Evolutionary conservation across 768 basidiomycete genomes (phyloP), one percentile per base, ranked within the genome.

Genomic region (Lepiota brunneoincarnata): DNA sequence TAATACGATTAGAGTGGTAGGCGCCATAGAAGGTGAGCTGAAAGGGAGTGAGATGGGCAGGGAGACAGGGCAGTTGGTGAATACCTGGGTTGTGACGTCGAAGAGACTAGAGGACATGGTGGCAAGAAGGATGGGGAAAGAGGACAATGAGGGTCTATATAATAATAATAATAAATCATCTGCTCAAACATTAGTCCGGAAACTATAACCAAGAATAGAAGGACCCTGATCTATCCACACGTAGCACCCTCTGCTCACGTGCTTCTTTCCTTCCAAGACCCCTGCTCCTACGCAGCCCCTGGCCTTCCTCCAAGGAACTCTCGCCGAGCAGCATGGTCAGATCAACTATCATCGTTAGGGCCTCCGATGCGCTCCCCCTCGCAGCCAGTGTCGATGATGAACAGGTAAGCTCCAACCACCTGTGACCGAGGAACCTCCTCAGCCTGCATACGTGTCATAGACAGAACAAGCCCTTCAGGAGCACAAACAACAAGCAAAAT

Each of bases 321-420:
- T 48, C 43, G 46, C 34, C 42, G 24, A 34, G 36, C 51, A 31
- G 39, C 58, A 94, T 94, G 92, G 92, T 94, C 57, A 84, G 85
- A 56, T 90, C 92, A 57, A 94, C 92, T 23, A 85, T 89, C 57
- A 84, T 94, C 63, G 91, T 89, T 15, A 79, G 92, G 55, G 92
- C 90, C 21, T 83, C 83, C 9, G 92, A 94, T 69, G 90, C 89
- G 21, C 79, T 98, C 18, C 95, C 95, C 14, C 79, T 98, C 12
- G 93, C 95, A 12, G 94, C 95, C 1, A 95, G 90, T 60, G 97
- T 98, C 11, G 97, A 99, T 66, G 97, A 98, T 65, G 96, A 98
- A 69, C 87, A 92, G 79, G 96, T 95, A 35, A 56, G 77, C 64
- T 28, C 17, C 37, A 14, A 17, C 23, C 48, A 45, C 49, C 39